A percentile compares a stretch with the other conserved stretches of the same genome.
phyloP scores from a whole-genome alignment of 2,329 filamentous ascomycete species.

The Beauveria sp. region DNA sequence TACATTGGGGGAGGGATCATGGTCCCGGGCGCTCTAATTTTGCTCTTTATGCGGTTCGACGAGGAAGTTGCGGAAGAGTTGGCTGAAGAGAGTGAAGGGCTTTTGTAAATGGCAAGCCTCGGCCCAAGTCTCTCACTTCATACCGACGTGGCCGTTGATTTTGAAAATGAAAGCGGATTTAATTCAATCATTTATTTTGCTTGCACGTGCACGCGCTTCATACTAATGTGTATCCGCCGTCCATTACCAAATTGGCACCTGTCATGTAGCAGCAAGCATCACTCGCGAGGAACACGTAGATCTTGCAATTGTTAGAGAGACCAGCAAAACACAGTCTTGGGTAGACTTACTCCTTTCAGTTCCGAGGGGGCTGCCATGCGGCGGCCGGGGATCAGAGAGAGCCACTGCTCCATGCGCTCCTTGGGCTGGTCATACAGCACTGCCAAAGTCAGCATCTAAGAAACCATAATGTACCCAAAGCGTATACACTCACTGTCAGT shows the following conservation, averaged over 20 bases:
- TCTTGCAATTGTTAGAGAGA: slow-evolving; percentile 15
- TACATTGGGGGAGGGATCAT: neutral
- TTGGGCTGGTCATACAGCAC: slow-evolving; percentile 15
- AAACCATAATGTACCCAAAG: neutral
- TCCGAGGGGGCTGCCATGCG: slow-evolving; percentile 14
- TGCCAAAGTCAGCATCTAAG: neutral
- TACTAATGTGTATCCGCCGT: slow-evolving; percentile 36
- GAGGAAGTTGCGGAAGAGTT: neutral
- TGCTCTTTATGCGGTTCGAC: neutral
- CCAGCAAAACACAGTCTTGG: accelerated
- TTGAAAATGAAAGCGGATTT: no score
- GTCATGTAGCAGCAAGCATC: slow-evolving; percentile 43
- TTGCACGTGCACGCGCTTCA: neutral
- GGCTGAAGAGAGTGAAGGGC: neutral
- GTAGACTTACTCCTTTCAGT: slow-evolving; percentile 14
- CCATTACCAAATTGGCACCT: slow-evolving; percentile 38
- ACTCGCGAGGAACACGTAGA: slow-evolving; percentile 39
- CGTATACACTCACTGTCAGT: slow-evolving; percentile 38
- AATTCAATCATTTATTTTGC: no score
- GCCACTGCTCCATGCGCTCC: slow-evolving; percentile 15
- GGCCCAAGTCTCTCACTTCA: neutral
- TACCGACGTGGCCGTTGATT: no score
- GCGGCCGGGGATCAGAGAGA: slow-evolving; percentile 15
- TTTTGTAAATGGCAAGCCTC: neutral
- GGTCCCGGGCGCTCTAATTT: neutral